These are phyloP conservation scores for Hortaea werneckii DNA, from an alignment of 2,329 filamentous ascomycete species.

Conservation along the genomic window DNA sequence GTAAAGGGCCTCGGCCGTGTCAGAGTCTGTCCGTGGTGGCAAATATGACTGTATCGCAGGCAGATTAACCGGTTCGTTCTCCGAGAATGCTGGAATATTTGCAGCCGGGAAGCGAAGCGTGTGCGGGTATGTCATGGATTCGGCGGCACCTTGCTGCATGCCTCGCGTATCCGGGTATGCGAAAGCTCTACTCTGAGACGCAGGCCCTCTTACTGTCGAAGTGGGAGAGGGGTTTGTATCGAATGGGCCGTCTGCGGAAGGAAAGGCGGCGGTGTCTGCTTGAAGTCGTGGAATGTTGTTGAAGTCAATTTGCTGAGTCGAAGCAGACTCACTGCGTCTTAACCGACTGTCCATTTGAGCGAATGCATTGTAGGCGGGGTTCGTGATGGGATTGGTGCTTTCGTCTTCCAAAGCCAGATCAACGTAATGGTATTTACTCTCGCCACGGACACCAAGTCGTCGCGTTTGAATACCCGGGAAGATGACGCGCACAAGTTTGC, in stretches of 20 bases:
- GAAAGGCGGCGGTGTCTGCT: slow-evolving; percentile 40
- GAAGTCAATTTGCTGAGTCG: slow-evolving; percentile 24
- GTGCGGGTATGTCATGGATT: slow-evolving; percentile 47
- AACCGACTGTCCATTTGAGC: slow-evolving; percentile 14
- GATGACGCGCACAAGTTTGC: slow-evolving; percentile 90
- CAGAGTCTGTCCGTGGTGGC: slow-evolving; percentile 69
- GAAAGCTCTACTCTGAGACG: slow-evolving; percentile 37
- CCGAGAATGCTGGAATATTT: slow-evolving; percentile 45
- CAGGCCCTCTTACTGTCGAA: slow-evolving; percentile 25
- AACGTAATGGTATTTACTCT: slow-evolving; percentile 95
- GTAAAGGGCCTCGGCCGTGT: slow-evolving; percentile 74
- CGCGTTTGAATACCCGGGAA: slow-evolving; percentile 92
- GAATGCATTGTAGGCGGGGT: slow-evolving; percentile 4
- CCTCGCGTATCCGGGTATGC: slow-evolving; percentile 36
- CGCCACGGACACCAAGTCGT: slow-evolving; percentile 81
- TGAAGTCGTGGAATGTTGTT: slow-evolving; percentile 35
- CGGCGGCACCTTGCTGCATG: slow-evolving; percentile 30
- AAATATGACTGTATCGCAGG: slow-evolving; percentile 75
- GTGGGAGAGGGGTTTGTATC: slow-evolving; percentile 19
- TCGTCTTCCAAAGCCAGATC: slow-evolving; percentile 43
- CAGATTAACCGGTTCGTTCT: slow-evolving; percentile 64
- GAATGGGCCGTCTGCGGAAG: slow-evolving; percentile 23
- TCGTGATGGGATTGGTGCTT: slow-evolving; percentile 10
- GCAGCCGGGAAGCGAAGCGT: slow-evolving; percentile 53
- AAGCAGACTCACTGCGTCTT: slow-evolving; percentile 22